Base-by-base conservation (phyloP, 2,329 filamentous ascomycete genomes). In the Colletotrichum sublineola region DNA sequence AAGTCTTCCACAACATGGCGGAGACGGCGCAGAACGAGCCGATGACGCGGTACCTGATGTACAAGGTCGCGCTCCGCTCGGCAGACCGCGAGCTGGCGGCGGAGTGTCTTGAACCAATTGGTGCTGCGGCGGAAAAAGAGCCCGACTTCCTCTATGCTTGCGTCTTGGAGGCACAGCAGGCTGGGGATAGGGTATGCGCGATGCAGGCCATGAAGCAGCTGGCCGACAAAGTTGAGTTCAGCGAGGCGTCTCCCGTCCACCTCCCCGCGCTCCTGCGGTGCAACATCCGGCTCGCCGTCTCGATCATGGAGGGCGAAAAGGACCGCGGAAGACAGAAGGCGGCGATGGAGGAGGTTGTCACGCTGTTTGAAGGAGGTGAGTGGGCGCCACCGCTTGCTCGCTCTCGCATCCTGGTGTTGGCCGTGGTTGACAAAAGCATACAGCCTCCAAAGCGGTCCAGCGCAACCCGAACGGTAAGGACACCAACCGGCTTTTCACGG, bases 101-200 rank as follows among this genome's bases (percentile, higher is more conserved):
- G 29, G 86, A 90, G 57, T 94, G 91, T 77, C 86, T 97, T 2
- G 83, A 89, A 36, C 79, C 82, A 2, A 82, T 97, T 36, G 87
- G 86, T 67, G 84, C 84, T n/a, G 79, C 84, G 8, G 84, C 86
- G 0, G 79, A 83, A 0, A 85, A 87, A 31, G 87, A 91, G 44
- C 84, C 85, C 29, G 89, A 90, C 18, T 88, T 94, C 55, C 84
- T 98, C 0, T 94, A 95, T 75, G 93, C 94, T 1, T 97, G 95
- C 76, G 89, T 94, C 31, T 83, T 94, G 38, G 94, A 97, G 79
- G 92, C 94, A 3, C 91, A 95, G 62, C 85, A 90, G 74, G 83
- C 84, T 0, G 89, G 90, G 0, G 89, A 94, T 73, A 90, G 87
- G 63, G 74, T 83, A 0, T 89, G 92, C 74, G 88, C 91, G 0